These are phyloP conservation scores for Colletotrichum scovillei DNA, from an alignment of 2,329 filamentous ascomycete species.

Conservation along the genomic window DNA sequence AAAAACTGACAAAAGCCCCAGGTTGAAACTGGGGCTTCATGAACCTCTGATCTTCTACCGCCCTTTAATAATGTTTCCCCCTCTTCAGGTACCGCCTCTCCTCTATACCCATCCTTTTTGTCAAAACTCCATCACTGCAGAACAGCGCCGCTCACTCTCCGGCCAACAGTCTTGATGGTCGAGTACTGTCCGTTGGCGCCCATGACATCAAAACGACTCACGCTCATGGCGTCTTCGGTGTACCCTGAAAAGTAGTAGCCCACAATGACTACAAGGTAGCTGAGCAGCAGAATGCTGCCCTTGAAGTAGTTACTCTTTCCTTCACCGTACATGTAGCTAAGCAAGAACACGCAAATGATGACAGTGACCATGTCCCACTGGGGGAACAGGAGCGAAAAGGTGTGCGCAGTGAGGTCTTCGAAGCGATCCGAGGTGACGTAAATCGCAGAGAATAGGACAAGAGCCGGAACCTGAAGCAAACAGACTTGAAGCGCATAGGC, in stretches of 20 bases:
- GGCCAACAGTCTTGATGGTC: conserved; percentile 65
- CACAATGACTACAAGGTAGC: conserved; percentile 90
- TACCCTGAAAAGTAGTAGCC: conserved; percentile 88
- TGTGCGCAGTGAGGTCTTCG: conserved; percentile 64
- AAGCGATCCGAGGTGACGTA: conserved; percentile 53
- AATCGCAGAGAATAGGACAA: conserved; percentile 91
- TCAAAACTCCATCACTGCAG: conserved; percentile 36
- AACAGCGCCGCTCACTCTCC: conserved; percentile 51
- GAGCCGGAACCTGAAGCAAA: conserved; percentile 89
- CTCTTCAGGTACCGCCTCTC: conserved; percentile 10
- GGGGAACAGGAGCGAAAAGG: conserved; percentile 91
- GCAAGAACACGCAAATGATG: conserved; percentile 93
- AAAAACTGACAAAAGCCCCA: background rate
- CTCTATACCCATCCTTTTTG: background rate
- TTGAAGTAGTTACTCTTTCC: conserved; percentile 99
- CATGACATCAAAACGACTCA: conserved; percentile 65
- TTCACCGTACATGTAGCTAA: conserved; percentile 98
- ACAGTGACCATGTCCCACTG: conserved; percentile 99
- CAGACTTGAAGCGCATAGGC: conserved; percentile 97
- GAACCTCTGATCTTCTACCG: background rate
- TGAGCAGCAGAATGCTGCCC: conserved; percentile 92
- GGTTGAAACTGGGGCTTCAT: background rate
- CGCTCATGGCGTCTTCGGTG: conserved; percentile 56
- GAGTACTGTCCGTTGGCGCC: conserved; percentile 61
- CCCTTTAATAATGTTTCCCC: conserved; percentile 1